A percentile compares a stretch with the other conserved stretches of the same genome.
Evolutionary conservation across 1,284 basidiomycete genomes (phyloP).

Genomic region (Trichosporon faecale): DNA sequence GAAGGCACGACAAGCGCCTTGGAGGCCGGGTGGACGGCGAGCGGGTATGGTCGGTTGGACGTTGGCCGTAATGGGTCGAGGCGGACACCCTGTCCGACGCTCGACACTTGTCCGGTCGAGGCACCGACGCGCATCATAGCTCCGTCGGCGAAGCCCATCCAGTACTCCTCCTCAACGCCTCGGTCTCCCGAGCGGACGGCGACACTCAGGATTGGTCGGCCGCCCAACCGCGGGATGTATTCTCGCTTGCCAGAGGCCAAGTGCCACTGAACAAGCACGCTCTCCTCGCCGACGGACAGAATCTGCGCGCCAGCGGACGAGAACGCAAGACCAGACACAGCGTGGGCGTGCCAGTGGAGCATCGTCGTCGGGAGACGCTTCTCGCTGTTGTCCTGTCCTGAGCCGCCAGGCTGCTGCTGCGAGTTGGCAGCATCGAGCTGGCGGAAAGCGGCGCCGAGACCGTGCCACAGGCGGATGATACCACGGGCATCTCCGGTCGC

Average conservation of each 20-base stretch:
- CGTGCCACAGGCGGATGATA: constrained; percentile 87
- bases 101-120: constrained; percentile 68
- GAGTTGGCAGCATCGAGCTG: constrained; percentile 38
- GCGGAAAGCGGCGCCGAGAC: constrained; percentile 62
- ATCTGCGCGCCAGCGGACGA: constrained; percentile 88
- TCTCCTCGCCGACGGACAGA: constrained; percentile 92
- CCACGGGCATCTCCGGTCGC: constrained; percentile 89
- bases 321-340: constrained; percentile 84
- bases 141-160: constrained; percentile 78
- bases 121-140: constrained; percentile 75
- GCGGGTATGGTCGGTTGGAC: constrained; percentile 36
- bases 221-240: constrained; percentile 88
- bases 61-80: constrained; percentile 44
- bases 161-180: constrained; percentile 74
- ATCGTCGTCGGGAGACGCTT: constrained; percentile 66
- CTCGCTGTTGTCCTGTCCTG: constrained; percentile 27
- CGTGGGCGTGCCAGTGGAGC: constrained; percentile 96
- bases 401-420: constrained; percentile 12
- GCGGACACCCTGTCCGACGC: constrained; percentile 56
- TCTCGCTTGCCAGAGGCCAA: constrained; percentile 78
- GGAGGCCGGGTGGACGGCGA: constrained; percentile 68
- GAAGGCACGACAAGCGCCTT: constrained; percentile 82
- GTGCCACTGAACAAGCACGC: constrained; percentile 94
- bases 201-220: constrained; percentile 64
- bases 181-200: constrained; percentile 62